Conservation (phyloP, 352 stramenopile species). For the Blastocystis sp. region DNA sequence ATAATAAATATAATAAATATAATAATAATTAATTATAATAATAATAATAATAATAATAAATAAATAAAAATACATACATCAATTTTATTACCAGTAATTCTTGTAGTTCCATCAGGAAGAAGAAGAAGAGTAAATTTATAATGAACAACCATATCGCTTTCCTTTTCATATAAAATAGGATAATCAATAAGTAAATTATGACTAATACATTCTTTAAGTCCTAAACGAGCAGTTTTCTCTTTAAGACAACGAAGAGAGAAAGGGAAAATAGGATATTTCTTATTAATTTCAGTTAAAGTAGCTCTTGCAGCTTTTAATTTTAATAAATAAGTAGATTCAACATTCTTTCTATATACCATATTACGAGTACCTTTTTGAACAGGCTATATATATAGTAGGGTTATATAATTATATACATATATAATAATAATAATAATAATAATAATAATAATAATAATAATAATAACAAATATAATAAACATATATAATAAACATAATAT, state of each 20-base stretch:
- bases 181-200: conserved; percentile 89
- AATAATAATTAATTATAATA: too few species aligned
- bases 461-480: too few species aligned
- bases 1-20: too few species aligned
- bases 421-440: background rate
- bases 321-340: conserved; percentile 84
- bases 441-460: conserved; percentile 31
- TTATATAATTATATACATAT: background rate
- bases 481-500: too few species aligned
- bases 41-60: too few species aligned
- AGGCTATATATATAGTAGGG: conserved; percentile 26
- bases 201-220: conserved; percentile 85
- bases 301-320: conserved; percentile 79
- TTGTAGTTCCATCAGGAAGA: conserved; percentile 71
- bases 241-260: conserved; percentile 79
- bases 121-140: conserved; percentile 97
- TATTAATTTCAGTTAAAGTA: conserved; percentile 88
- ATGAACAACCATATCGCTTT: conserved; percentile 81
- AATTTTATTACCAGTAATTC: conserved; percentile 77
- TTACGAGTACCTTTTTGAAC: conserved; percentile 61
- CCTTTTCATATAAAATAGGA: conserved; percentile 78
- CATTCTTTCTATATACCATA: conserved; percentile 94
- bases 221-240: conserved; percentile 73
- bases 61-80: too few species aligned
- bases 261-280: conserved; percentile 87